A percentile compares a stretch with the other conserved stretches of the same genome.
Evolutionary conservation across 129 eudicot species (phyloP).

Genomic region (Tanacetum coccineum): DNA sequence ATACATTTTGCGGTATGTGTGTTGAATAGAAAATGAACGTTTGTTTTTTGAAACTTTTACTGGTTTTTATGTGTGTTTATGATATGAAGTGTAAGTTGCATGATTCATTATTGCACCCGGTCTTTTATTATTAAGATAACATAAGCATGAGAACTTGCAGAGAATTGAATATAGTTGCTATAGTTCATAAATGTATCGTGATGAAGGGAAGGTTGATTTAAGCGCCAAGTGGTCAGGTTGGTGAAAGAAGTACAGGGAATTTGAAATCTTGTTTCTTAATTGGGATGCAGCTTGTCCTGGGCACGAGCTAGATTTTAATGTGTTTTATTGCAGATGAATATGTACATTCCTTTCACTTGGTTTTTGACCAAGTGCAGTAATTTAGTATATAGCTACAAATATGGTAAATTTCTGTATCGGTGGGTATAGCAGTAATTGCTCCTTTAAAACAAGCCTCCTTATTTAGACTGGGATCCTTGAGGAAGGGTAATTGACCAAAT

Average conservation of each 20-base stretch:
- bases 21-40: constrained; percentile 7
- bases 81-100: background rate
- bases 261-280: constrained; percentile 17
- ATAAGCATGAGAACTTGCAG: constrained; percentile 3
- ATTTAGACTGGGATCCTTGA: too few species aligned
- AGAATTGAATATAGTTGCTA: background rate
- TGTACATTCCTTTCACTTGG: too few species aligned
- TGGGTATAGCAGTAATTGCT: too few species aligned
- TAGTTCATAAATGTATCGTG: constrained; percentile 16
- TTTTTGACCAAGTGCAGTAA: too few species aligned
- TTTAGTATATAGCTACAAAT: too few species aligned
- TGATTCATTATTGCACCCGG: background rate
- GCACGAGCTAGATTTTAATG: too few species aligned
- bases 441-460: too few species aligned
- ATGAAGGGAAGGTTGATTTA: constrained; percentile 13
- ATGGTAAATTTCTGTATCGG: too few species aligned
- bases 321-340: too few species aligned
- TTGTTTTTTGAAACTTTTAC: constrained; percentile 4
- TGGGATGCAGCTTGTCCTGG: background rate
- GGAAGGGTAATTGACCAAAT: too few species aligned
- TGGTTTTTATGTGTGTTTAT: constrained; percentile 4
- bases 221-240: constrained; percentile 16
- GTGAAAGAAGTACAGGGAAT: constrained; percentile 19
- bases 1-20: constrained; percentile 79
- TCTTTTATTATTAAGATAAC: background rate